These are phyloP conservation scores for Macrocybe sp. DNA, from an alignment of 1,284 basidiomycete genomes.

Conservation along the genomic window DNA sequence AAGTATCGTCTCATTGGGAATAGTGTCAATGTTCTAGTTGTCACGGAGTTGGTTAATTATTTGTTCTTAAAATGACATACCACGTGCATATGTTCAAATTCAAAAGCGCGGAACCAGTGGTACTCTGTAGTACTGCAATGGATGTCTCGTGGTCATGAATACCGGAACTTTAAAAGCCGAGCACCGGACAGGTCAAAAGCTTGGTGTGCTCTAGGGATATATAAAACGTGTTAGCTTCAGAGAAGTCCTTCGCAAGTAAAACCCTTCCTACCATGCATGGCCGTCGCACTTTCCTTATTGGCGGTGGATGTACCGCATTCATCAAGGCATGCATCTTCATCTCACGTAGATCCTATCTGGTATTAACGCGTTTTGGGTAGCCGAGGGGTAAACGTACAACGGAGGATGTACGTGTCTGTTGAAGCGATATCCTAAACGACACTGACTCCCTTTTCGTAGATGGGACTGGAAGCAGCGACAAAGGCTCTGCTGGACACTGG, in stretches of 20 bases:
- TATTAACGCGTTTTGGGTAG: slow-evolving; percentile 5
- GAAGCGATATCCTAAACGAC: background rate
- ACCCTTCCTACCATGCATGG: slow-evolving; percentile 25
- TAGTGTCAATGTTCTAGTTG: slow-evolving; percentile 72
- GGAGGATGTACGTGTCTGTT: slow-evolving; percentile 48
- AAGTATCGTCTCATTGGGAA: slow-evolving; percentile 75
- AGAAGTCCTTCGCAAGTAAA: no score
- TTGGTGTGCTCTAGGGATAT: no score
- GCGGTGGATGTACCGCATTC: slow-evolving; percentile 78
- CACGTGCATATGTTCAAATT: background rate
- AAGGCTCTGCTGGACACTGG: slow-evolving; percentile 86
- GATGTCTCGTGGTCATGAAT: no score
- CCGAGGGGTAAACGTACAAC: slow-evolving; percentile 41
- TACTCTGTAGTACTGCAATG: no score
- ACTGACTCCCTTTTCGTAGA: slow-evolving; percentile 32
- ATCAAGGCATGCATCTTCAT: slow-evolving; percentile 52
- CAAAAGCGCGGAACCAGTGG: no score
- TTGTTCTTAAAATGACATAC: slow-evolving; percentile 31
- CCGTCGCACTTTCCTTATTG: slow-evolving; percentile 65
- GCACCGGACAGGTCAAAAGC: no score
- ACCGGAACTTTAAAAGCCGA: no score
- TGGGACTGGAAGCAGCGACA: slow-evolving; percentile 79
- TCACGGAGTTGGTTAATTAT: slow-evolving; percentile 50
- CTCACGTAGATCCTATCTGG: background rate
- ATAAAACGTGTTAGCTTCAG: no score